phyloP scores from a whole-genome alignment of 2,329 filamentous ascomycete genomes.

The Cladosporium sp. region DNA sequence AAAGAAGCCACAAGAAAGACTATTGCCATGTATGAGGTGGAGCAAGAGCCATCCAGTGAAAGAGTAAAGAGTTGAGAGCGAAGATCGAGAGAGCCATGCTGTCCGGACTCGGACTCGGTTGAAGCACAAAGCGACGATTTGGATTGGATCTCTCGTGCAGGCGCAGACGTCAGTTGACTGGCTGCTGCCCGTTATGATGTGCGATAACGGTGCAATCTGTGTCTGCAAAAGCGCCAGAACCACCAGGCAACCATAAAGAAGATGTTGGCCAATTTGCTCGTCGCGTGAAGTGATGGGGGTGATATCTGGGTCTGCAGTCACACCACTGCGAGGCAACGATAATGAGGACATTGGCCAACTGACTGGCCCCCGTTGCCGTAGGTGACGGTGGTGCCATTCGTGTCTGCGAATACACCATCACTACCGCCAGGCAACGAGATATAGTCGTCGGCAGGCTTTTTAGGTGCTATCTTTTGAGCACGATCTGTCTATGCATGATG shows the following conservation, averaged over 20 bases:
- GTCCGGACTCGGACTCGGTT: neutral
- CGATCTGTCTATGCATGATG: neutral
- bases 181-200: neutral
- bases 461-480: neutral
- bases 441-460: neutral
- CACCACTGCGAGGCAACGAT: neutral
- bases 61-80: conserved; percentile 24
- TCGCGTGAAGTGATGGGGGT: neutral
- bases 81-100: neutral
- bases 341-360: neutral
- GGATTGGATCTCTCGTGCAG: neutral
- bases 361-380: neutral
- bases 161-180: neutral
- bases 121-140: neutral
- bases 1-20: conserved; percentile 34
- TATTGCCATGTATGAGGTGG: conserved; percentile 13
- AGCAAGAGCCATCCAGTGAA: conserved; percentile 22
- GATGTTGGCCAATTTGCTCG: neutral
- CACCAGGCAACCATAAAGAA: neutral
- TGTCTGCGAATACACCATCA: neutral
- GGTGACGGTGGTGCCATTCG: neutral
- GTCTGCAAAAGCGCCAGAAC: neutral
- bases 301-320: neutral
- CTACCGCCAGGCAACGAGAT: neutral
- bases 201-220: neutral